Conservation (phyloP, 2,329 filamentous ascomycete genomes). For the Fusarium miscanthi region DNA sequence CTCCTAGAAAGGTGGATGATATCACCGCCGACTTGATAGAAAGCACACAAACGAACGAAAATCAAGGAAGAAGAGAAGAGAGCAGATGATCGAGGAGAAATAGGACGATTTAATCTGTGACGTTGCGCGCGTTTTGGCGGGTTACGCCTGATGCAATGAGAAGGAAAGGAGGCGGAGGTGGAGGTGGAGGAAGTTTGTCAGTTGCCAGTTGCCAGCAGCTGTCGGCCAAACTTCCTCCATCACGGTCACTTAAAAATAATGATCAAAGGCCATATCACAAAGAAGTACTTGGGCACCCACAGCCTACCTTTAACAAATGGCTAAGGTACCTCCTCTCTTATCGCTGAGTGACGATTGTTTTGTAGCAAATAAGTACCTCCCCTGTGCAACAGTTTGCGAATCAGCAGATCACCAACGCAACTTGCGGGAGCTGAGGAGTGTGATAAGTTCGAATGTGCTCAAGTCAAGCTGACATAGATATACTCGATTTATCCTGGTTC, state of each 20-base stretch:
- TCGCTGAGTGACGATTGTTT: slow-evolving; percentile 8
- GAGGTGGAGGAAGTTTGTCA: slow-evolving; percentile 11
- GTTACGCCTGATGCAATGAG: slow-evolving; percentile 8
- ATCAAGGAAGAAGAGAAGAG: neutral
- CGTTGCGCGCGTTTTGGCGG: slow-evolving; percentile 5
- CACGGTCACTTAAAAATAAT: neutral
- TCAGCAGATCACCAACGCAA: neutral
- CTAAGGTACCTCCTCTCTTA: neutral
- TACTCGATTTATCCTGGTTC: neutral
- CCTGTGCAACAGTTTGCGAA: slow-evolving; percentile 4
- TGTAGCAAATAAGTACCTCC: neutral
- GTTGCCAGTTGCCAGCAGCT: slow-evolving; percentile 28
- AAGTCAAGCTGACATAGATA: too few species aligned
- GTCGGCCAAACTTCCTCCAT: slow-evolving; percentile 21
- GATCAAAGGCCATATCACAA: neutral
- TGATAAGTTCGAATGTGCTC: neutral
- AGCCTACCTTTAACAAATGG: neutral
- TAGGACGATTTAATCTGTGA: slow-evolving; percentile 8
- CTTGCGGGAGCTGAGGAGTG: neutral
- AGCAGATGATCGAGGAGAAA: neutral
- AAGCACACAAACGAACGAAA: neutral
- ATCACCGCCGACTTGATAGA: slow-evolving; percentile 2
- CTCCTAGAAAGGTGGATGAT: neutral
- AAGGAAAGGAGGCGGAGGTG: neutral
- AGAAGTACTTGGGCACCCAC: neutral